These are phyloP conservation scores for Spizellomyces sp. DNA, from an alignment of 192 early-diverging fungal genomes.

Conservation along the genomic window DNA sequence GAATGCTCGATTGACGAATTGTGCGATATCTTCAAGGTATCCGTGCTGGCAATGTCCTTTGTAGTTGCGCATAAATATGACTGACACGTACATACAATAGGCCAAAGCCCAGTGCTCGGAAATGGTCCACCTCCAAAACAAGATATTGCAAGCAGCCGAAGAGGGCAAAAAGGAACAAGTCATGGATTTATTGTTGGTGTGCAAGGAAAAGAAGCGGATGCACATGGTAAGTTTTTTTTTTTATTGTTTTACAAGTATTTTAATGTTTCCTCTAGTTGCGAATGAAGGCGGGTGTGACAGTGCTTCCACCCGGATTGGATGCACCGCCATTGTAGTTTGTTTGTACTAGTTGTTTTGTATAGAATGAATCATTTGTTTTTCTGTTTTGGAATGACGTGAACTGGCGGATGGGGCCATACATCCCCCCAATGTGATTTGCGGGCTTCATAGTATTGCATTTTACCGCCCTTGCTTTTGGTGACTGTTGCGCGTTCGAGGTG, in stretches of 20 bases:
- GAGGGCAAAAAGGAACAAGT: constrained; percentile 32
- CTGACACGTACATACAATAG: constrained; percentile 1
- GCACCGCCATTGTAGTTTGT: neutral
- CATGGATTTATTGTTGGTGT: constrained; percentile 36
- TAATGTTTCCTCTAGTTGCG: constrained; percentile 32
- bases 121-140: constrained; percentile 32
- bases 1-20: constrained; percentile 40
- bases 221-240: constrained; percentile 33
- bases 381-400: too few species aligned
- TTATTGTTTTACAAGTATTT: too few species aligned
- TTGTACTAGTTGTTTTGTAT: too few species aligned
- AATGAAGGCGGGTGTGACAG: constrained; percentile 34
- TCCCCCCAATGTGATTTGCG: constrained; percentile 84
- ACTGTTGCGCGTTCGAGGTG: constrained; percentile 68
- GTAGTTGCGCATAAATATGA: neutral
- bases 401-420: constrained; percentile 63
- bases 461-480: constrained; percentile 65
- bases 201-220: constrained; percentile 49
- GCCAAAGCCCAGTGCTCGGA: constrained; percentile 43
- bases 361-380: too few species aligned
- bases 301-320: constrained; percentile 21
- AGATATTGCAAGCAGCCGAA: constrained; percentile 39
- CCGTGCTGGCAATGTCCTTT: neutral
- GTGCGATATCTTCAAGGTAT: constrained; percentile 41
- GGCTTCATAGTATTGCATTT: constrained; percentile 71